Evolutionary conservation across 805 yeast genomes (phyloP).

Genomic region (Ogataea angusta): DNA sequence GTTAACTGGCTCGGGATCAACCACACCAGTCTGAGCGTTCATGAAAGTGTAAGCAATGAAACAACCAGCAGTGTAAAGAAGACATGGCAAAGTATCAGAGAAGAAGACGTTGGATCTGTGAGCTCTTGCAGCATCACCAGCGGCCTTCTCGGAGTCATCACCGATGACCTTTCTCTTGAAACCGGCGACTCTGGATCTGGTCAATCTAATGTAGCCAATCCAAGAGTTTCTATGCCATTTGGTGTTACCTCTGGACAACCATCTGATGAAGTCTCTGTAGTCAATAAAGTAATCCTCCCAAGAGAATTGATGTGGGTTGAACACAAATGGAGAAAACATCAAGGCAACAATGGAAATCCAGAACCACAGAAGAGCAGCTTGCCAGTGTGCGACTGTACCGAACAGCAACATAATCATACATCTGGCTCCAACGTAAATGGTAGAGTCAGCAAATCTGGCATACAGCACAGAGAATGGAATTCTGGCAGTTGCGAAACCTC

Average conservation of each 20-base stretch:
- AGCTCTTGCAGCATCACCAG: constrained; percentile 82
- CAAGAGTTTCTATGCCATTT: constrained; percentile 87
- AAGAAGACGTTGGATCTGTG: constrained; percentile 69
- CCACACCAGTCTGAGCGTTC: constrained; percentile 84
- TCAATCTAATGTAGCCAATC: constrained; percentile 79
- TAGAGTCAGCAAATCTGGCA: constrained; percentile 76
- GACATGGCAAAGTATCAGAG: constrained; percentile 70
- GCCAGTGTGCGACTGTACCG: constrained; percentile 82
- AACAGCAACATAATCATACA: constrained; percentile 67
- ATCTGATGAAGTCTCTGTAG: constrained; percentile 88
- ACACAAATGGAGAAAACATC: constrained; percentile 87
- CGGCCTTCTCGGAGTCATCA: constrained; percentile 75
- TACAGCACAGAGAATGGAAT: constrained; percentile 71
- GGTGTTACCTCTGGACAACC: constrained; percentile 89
- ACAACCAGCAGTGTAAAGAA: constrained; percentile 73
- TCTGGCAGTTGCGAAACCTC: constrained; percentile 83
- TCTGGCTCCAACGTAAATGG: constrained; percentile 83
- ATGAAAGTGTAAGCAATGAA: constrained; percentile 77
- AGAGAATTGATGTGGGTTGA: constrained; percentile 97
- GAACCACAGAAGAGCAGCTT: constrained; percentile 92
- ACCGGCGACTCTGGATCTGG: constrained; percentile 84
- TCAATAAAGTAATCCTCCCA: constrained; percentile 96
- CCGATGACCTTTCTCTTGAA: constrained; percentile 73
- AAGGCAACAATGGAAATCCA: constrained; percentile 90
- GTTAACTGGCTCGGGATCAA: constrained; percentile 52